Evolutionary conservation across 495 filamentous ascomycete species (phyloP), one percentile per base, ranked within the genome.

Genomic region (Saxispiralis lemnorum): DNA sequence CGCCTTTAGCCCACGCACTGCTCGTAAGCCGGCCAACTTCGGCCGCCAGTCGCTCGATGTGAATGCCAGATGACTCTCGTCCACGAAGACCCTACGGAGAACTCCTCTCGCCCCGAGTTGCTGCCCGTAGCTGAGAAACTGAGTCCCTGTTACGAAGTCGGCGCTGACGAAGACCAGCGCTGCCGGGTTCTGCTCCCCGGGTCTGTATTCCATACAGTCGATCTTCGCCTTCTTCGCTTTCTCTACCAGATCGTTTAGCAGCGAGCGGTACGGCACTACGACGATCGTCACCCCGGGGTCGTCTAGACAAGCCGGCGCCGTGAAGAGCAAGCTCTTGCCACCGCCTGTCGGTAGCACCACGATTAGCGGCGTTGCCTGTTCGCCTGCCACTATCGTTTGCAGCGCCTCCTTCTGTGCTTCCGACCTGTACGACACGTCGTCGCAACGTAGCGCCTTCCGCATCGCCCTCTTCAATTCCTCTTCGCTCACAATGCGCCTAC

Each of bases 251-350:
- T 32, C 13, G 41, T 37, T 32, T 17, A 35, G 12, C 12, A 37
- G 30, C 15, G 41, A 7, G 7, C 31, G 31, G 31, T 19, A 37
- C 41, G 41, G 41, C 15, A 37, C 41, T 10, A 44, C 31, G n/a
- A 44, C 31, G 18, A 44, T 19, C 17, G 41, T 44, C 9, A 44
- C 33, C 11, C 32, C 32, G 10, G 41, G 31, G 11, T 37, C 32
- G 13, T 35, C 31, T 13, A 44, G 34, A 21, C 15, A 44, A 7
- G 15, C 31, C 15, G 32, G 41, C 31, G 20, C 31, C 41, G 19
- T 44, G 32, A 44, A 44, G 14, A 44, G 41, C 14, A 44, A 30
- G 30, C 41, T 44, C 31, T 36, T 44, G 11, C 41, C 32, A 39
- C 31, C 41, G 12, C 41, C 32, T 7, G 41, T 44, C 32, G 32